Conservation (phyloP, 805 yeast genomes). For the Saccharomycopsis sp. region DNA sequence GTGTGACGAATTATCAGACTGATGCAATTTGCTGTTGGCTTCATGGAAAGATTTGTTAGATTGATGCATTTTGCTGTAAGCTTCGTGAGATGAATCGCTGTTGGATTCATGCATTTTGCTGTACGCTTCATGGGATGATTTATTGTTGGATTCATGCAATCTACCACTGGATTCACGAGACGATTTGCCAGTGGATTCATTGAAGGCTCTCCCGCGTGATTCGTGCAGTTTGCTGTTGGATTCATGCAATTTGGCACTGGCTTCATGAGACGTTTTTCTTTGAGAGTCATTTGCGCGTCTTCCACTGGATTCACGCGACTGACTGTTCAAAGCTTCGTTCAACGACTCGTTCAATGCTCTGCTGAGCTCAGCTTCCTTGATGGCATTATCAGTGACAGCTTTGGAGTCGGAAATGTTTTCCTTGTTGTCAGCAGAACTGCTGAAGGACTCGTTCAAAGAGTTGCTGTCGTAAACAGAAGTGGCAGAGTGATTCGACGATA, state of each 20-base stretch:
- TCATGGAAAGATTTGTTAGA: no score
- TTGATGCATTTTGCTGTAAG: background rate
- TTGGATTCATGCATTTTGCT: background rate
- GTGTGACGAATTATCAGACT: no score
- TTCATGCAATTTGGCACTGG: no score
- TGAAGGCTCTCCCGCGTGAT: background rate
- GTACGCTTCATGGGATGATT: background rate
- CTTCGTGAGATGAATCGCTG: background rate
- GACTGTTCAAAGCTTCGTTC: background rate
- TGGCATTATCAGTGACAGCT: background rate
- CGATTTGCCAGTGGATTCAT: background rate
- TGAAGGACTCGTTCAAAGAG: no score
- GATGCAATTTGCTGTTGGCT: no score
- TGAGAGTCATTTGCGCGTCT: no score
- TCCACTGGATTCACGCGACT: no score
- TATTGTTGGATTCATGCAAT: background rate
- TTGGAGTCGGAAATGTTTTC: no score
- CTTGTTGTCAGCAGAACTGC: background rate
- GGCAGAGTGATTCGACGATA: no score
- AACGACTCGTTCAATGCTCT: background rate
- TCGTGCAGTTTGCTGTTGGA: no score
- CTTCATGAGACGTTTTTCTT: no score
- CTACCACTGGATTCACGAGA: background rate
- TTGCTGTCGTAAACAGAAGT: no score
- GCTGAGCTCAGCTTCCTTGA: background rate